Conservation (phyloP, 2,329 filamentous ascomycete genomes). For the Arachnopeziza araneosa region DNA sequence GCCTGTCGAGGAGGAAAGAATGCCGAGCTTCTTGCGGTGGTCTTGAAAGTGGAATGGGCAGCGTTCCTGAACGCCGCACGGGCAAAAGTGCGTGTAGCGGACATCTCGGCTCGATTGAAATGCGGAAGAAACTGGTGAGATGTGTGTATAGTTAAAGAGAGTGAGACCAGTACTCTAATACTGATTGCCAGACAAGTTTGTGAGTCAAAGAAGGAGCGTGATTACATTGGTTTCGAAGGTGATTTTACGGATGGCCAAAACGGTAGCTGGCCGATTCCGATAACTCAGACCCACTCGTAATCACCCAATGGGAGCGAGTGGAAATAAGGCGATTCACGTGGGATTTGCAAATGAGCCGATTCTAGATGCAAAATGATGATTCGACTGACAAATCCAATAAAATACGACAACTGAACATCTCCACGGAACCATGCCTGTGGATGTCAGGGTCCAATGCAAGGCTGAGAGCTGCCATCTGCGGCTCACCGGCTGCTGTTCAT, state of each 20-base stretch:
- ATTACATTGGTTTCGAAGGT: neutral
- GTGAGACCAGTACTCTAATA: neutral
- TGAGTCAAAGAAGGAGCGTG: neutral
- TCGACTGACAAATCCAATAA: neutral
- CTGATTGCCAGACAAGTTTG: neutral
- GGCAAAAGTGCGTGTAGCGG: slow-evolving; percentile 33
- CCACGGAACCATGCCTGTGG: neutral
- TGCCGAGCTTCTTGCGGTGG: slow-evolving; percentile 49
- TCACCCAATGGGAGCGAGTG: neutral
- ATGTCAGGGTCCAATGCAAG: neutral
- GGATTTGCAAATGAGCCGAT: neutral
- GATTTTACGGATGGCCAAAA: neutral
- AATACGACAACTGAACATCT: neutral
- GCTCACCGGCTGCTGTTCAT: too few relatives aligned
- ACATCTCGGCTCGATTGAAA: slow-evolving; percentile 2
- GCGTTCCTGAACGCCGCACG: slow-evolving; percentile 32
- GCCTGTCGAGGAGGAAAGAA: slow-evolving; percentile 59
- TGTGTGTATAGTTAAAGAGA: neutral
- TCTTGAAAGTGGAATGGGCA: slow-evolving; percentile 40
- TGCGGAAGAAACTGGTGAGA: neutral
- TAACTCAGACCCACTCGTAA: neutral
- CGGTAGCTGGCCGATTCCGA: neutral
- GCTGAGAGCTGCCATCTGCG: neutral
- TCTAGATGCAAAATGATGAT: neutral
- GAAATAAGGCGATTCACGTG: neutral